phyloP scores from a whole-genome alignment of 345 rosid genomes.

The Hibiscus mutabilis region DNA sequence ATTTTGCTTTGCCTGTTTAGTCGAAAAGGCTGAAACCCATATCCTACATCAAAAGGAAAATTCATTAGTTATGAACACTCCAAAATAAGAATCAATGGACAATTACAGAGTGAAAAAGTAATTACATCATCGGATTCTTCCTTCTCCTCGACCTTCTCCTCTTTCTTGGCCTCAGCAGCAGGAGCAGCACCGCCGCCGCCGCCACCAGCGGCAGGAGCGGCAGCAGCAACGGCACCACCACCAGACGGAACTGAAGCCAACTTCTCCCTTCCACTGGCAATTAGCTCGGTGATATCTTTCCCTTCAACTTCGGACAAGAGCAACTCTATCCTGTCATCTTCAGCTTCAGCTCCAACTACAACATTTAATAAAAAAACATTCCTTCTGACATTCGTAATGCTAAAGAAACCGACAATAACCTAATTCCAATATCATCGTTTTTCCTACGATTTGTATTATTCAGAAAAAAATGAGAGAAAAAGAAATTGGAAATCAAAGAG shows the following conservation, averaged over 20 bases:
- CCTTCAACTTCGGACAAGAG: slow-evolving; percentile 47
- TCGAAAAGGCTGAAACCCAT: slow-evolving; percentile 87
- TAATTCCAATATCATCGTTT: background rate
- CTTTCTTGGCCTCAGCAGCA: slow-evolving; percentile 58
- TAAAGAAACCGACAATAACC: background rate
- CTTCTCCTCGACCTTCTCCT: slow-evolving; percentile 68
- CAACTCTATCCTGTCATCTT: slow-evolving; percentile 52
- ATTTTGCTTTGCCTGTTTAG: slow-evolving; percentile 26
- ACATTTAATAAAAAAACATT: background rate
- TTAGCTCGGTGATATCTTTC: slow-evolving; percentile 57
- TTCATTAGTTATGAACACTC: background rate
- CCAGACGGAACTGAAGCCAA: slow-evolving; percentile 69
- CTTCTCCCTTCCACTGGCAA: slow-evolving; percentile 69
- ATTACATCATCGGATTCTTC: slow-evolving; percentile 73
- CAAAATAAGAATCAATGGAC: background rate
- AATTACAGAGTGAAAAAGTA: too few species aligned
- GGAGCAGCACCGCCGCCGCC: slow-evolving; percentile 36
- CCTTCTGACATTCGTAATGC: background rate
- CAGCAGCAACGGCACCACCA: slow-evolving; percentile 41
- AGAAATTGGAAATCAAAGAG: background rate
- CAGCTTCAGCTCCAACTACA: slow-evolving; percentile 58
- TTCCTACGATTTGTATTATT: background rate
- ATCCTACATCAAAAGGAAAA: slow-evolving; percentile 34
- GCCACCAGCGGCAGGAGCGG: slow-evolving; percentile 36
- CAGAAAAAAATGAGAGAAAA: background rate